Base-by-base conservation (phyloP, 345 rosid genomes). In the Geranium brycei region DNA sequence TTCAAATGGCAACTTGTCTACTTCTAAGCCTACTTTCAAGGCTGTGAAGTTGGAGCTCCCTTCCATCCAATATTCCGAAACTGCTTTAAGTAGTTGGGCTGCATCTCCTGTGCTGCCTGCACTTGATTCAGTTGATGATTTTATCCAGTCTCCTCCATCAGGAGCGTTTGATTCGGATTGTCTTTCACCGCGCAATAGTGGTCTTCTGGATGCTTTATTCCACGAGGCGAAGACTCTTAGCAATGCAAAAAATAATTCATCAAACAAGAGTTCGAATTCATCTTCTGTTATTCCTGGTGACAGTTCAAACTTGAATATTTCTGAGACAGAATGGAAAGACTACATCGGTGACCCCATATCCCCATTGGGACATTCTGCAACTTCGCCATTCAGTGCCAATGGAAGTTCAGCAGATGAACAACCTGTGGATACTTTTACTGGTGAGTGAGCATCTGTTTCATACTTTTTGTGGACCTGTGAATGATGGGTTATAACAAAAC, bases 41-140 rank as follows among this genome's bases (percentile, higher is more conserved):
- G 83, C 91, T 72, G 74, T 87, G 97, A 91, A 93, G 99, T 80
- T 80, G 89, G 99, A 93, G 97, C 97, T 93, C 99, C 97, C 97
- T 93, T 93, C 99, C 88, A 91, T 93, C 97, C 99, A 93, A 93
- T 84, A 83, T 88, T 65, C 88, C 71, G 97, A 89, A 77, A 72
- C 80, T 71, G 83, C 84, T 64, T 80, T 91, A 66, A 82, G 86
- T 71, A 82, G 83, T 81, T 85, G 96, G 95, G 88, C 79, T 65
- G 62, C 79, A 60, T 77, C 85, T 30, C 77, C 82, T 70, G 75
- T 86, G 66, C 77, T 87, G 23, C 87, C 85, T 69, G 81, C 81
- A 38, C 87, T 88, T 57, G 89, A 88, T 60, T 72, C 91, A 19
- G 83, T 83, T 17, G 95, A 88, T 70, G 77, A 83, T 60, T 93